Evolutionary conservation across 2,329 filamentous ascomycete genomes (phyloP).

Genomic region (Colletotrichum liaoningense): DNA sequence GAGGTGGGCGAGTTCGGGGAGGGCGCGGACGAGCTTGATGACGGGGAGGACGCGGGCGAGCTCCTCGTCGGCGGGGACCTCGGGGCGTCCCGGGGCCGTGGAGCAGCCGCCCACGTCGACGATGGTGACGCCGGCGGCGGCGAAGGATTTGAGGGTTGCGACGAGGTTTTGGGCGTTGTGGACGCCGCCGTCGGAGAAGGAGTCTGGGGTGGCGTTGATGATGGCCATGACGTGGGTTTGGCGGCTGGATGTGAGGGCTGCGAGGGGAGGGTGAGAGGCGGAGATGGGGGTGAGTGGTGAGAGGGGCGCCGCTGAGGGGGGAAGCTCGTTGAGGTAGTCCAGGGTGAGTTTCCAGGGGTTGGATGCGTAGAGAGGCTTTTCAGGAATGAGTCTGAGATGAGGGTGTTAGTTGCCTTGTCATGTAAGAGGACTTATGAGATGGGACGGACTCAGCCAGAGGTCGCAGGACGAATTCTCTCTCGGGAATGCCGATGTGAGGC

Average conservation of each 20-base stretch:
- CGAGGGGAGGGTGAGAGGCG: slow-evolving; percentile 58
- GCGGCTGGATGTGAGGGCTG: slow-evolving; percentile 67
- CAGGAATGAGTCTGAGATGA: slow-evolving; percentile 63
- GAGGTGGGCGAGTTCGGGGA: slow-evolving; percentile 71
- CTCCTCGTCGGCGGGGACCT: slow-evolving; percentile 80
- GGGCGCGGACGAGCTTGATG: slow-evolving; percentile 77
- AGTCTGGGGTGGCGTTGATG: slow-evolving; percentile 94
- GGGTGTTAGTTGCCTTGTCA: background rate
- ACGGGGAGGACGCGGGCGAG: slow-evolving; percentile 81
- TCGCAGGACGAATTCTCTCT: slow-evolving; percentile 92
- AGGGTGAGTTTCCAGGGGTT: slow-evolving; percentile 71
- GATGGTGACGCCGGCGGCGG: slow-evolving; percentile 80
- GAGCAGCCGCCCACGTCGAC: slow-evolving; percentile 96
- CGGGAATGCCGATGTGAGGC: slow-evolving; percentile 86
- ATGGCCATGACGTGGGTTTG: slow-evolving; percentile 91
- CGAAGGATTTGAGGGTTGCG: slow-evolving; percentile 69
- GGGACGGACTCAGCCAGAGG: slow-evolving; percentile 80
- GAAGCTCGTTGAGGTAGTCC: slow-evolving; percentile 71
- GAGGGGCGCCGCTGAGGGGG: slow-evolving; percentile 59
- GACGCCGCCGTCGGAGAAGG: slow-evolving; percentile 90
- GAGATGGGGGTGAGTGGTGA: slow-evolving; percentile 70
- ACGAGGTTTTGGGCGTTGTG: slow-evolving; percentile 68
- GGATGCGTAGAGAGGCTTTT: slow-evolving; percentile 61
- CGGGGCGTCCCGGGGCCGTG: slow-evolving; percentile 79
- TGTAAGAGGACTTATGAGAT: background rate